Evolutionary conservation across 1,284 basidiomycete genomes (phyloP), one percentile per base, ranked within the genome.

Genomic region (Ganoderma lucidum): DNA sequence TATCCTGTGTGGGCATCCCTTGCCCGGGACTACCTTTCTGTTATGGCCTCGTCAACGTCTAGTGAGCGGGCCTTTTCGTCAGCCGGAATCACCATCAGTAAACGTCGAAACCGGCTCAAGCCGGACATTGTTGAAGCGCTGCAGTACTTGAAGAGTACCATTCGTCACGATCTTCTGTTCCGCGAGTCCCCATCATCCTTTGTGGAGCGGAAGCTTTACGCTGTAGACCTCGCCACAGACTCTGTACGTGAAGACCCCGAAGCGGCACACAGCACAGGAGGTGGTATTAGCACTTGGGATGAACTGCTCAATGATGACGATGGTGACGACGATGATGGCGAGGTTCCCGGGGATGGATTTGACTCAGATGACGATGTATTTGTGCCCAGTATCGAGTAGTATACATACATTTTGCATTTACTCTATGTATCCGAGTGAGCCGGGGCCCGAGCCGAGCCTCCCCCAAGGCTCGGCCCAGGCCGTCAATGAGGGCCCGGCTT

Each of bases 61-160:
- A 74, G 73, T 41, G 71, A 77, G 42, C 61, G 67, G 0, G 71
- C 71, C 8, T 78, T 77, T 60, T 75, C 72, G 2, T 61, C 62
- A 4, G 77, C 60, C 10, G 72, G 74, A 2, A 74, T 75, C 61
- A 77, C 75, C 14, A 71, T 78, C 41, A 72, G 61, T 32, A 72
- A 76, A 23, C 69, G 37, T 17, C 69, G 76, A 15, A 77, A 69
- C 37, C 62, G 67, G 1, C 71, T 78, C 32, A 73, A 77, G 37
- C 74, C 53, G 0, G 75, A 78, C 44, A 71, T 75, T 55, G 79
- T 84, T 35, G 80, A 85, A 65, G 83, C 81, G 1, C 64, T 84
- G 1, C 81, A 84, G 65, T 75, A 74, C 35, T 56, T 83, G 2
- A 84, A 83, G 70, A 79, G 75, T 62, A 41, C 73, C 4, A 53